These are phyloP conservation scores for Pseudocercospora macadamiae DNA, from an alignment of 2,329 filamentous ascomycete species.

Conservation along the genomic window DNA sequence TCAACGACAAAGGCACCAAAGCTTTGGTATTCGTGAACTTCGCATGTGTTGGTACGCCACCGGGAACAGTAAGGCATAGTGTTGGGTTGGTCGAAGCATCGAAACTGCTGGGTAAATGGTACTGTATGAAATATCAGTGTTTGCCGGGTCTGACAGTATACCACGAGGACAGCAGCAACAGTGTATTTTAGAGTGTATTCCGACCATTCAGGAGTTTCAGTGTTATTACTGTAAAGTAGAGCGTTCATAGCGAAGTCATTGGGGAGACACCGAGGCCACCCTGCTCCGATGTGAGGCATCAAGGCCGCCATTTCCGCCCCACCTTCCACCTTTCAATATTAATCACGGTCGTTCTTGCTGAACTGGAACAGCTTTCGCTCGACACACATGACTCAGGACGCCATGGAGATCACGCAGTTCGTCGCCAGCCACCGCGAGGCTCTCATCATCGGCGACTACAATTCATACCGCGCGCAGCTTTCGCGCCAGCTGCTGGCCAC, in stretches of 20 bases:
- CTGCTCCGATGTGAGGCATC: too few relatives aligned
- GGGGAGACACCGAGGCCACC: too few relatives aligned
- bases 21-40: not conserved
- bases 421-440: conserved; percentile 80
- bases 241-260: too few relatives aligned
- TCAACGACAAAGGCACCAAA: conserved; percentile 2
- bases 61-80: not conserved
- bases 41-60: not conserved
- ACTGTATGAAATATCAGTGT: not conserved
- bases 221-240: not conserved
- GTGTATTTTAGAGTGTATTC: not conserved
- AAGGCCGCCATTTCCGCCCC: too few relatives aligned
- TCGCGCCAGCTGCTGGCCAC: conserved; percentile 79
- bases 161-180: not conserved
- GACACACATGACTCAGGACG: too few relatives aligned
- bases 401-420: conserved; percentile 89
- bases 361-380: not conserved
- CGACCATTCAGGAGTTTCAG: not conserved
- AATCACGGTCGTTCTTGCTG: too few relatives aligned
- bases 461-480: conserved; percentile 78
- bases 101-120: not conserved
- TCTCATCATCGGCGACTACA: conserved; percentile 85
- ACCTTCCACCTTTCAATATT: not conserved
- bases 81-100: not conserved
- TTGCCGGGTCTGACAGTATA: not conserved